Conservation (phyloP, 768 basidiomycete species). For the Artomyces pyxidatus region DNA sequence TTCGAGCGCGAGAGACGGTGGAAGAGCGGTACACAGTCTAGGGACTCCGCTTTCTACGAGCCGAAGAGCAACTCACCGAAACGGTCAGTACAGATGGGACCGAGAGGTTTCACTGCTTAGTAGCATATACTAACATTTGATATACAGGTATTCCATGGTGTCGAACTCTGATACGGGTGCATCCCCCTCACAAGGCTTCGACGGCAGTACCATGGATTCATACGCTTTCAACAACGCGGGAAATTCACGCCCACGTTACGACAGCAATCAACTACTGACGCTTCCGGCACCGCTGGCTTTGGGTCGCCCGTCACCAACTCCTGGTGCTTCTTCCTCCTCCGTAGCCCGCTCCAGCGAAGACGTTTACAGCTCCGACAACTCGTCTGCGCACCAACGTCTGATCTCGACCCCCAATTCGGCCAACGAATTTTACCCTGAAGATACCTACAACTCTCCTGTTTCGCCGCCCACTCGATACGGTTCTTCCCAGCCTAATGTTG, state of each 20-base stretch:
- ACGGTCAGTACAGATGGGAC: conserved; percentile 49
- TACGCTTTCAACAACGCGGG: conserved; percentile 28
- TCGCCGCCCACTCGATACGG: conserved; percentile 3
- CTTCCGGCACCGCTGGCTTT: conserved; percentile 69
- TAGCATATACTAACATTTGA: conserved; percentile 17
- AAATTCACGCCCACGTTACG: conserved; percentile 49
- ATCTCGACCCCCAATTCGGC: conserved; percentile 25
- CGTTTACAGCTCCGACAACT: conserved; percentile 33
- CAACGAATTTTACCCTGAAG: conserved; percentile 24
- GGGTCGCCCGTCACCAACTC: conserved; percentile 30
- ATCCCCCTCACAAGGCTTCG: conserved; percentile 40
- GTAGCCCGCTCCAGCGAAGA: conserved; percentile 25
- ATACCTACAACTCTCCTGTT: conserved; percentile 1
- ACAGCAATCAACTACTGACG: conserved; percentile 64
- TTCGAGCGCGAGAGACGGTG: conserved; percentile 94
- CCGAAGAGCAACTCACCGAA: conserved; percentile 35
- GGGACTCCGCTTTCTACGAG: conserved; percentile 69
- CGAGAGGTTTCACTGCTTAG: no score
- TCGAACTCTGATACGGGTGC: conserved; percentile 73
- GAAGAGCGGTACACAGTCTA: conserved; percentile 80
- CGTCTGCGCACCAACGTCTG: conserved; percentile 36
- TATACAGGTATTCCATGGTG: conserved; percentile 64
- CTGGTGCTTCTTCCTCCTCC: conserved; percentile 21
- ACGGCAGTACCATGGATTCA: conserved; percentile 58
- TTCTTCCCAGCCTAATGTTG: conserved; percentile 14